phyloP scores from a whole-genome alignment of 73 alveolate species.

The Tetrahymena elliotti region DNA sequence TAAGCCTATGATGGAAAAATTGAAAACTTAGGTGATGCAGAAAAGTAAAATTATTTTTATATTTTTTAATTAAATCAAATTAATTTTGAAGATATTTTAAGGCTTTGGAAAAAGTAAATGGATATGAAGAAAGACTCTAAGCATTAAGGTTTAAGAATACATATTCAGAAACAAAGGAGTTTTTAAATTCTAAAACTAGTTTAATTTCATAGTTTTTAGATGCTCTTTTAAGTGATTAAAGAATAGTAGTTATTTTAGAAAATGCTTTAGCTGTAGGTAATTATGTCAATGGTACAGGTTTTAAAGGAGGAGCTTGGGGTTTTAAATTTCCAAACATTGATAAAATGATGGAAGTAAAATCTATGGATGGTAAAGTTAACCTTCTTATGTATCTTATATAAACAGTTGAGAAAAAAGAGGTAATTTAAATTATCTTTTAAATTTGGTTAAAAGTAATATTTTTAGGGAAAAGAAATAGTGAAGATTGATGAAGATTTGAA shows the following conservation, averaged over 20 bases:
- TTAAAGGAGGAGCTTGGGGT: neutral
- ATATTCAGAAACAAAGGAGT: neutral
- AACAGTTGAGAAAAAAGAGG: neutral
- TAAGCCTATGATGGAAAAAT: neutral
- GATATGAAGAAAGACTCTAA: neutral
- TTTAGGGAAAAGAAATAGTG: neutral
- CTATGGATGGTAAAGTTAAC: neutral
- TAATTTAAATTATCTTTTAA: neutral
- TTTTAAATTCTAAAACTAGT: neutral
- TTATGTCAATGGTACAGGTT: neutral
- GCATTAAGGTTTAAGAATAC: neutral
- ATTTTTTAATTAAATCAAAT: too few relatives aligned
- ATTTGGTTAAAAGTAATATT: neutral
- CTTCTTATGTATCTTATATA: neutral
- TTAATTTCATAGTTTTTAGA: neutral
- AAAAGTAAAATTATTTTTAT: neutral
- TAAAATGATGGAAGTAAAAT: neutral
- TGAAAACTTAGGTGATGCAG: neutral
- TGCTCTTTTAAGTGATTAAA: neutral
- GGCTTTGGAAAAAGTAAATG: neutral
- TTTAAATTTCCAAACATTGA: neutral
- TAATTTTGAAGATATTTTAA: neutral
- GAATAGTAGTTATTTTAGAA: neutral
- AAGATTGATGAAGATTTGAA: neutral
- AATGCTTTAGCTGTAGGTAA: neutral